A percentile compares a stretch with the other conserved stretches of the same genome.
phyloP scores from a whole-genome alignment of 495 filamentous ascomycete genomes.

The Aspergillus heteromorphus region DNA sequence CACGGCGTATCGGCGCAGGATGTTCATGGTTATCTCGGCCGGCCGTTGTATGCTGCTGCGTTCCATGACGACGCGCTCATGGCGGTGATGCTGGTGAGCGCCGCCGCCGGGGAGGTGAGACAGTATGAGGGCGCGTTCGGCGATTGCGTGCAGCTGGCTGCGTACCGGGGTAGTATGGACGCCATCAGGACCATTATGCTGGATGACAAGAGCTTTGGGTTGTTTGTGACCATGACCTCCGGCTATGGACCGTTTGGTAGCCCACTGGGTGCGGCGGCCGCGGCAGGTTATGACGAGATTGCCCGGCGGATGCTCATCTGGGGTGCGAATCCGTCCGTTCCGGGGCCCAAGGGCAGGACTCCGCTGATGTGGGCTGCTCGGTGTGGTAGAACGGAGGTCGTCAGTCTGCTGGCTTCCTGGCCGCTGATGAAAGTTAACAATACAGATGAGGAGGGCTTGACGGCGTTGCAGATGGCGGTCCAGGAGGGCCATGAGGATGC shows the following conservation, averaged over 20 bases:
- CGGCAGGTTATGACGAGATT: neutral
- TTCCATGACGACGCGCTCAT: neutral
- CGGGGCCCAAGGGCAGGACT: neutral
- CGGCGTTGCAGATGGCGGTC: neutral
- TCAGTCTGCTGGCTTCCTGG: neutral
- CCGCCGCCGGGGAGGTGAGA: neutral
- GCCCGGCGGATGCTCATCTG: neutral
- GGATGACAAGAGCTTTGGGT: neutral
- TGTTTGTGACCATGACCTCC: no score
- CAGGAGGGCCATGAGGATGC: neutral
- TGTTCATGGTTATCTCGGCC: neutral
- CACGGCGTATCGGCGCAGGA: neutral
- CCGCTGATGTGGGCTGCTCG: neutral
- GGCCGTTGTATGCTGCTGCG: conserved; percentile 4
- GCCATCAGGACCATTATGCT: neutral
- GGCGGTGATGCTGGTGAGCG: neutral
- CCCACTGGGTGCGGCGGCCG: conserved; percentile 2
- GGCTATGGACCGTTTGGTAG: conserved; percentile 3
- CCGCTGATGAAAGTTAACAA: no score
- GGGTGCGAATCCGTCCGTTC: neutral
- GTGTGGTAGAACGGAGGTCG: neutral
- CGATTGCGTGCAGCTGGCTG: conserved; percentile 3
- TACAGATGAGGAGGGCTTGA: no score
- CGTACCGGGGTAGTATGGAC: neutral
- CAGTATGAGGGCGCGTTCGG: neutral